Base-by-base conservation (phyloP, 805 yeast species). In the Metschnikowia bowlesiae region DNA sequence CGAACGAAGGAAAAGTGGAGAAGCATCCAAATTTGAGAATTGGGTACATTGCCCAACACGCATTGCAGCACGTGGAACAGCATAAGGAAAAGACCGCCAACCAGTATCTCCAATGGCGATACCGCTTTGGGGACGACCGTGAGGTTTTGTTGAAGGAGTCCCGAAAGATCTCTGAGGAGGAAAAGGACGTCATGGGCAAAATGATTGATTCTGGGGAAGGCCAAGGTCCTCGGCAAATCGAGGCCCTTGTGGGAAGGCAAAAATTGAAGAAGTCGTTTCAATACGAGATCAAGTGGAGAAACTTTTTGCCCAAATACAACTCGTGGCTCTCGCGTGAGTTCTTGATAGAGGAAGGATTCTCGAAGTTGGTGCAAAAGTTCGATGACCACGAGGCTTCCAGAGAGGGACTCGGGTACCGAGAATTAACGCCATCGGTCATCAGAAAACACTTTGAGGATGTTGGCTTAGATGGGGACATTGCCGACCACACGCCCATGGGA, bases 41-140 rank as follows among this genome's bases (percentile, higher is more conserved):
- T 62, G 99, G 98, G 53, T 92, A 92, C 75, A 94, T 92, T 76
- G 98, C 98, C 18, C 99, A 92, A 77, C 98, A 92, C 64, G 98
- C 99, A 34, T 81, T 92, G 67, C 96, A 90, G 71, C 98, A 92
- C 65, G 98, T 92, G 53, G 96, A 94, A 68, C 85, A 86, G 75
- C 99, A 92, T 74, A 89, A 91, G 73, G 99, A 92, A 70, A 90
- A 90, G 75, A 92, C 98, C 13, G 96, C 99, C 44, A 92, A 91
- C 66, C 98, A 92, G 76, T 92, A 92, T 70, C 78, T 92, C 68
- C 98, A 94, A 75, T 92, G 99, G 99, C 85, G 99, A 76, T 92
- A 92, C 70, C 83, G 89, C 69, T 88, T 91, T 62, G 99, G 99
- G 68, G 98, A 94, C 66, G 99, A 92, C 71, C 89, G 98, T 71